Percentiles rank a stretch among this genome's conserved stretches.
phyloP scores from a whole-genome alignment of 768 basidiomycete species.

The Rhodotorula toruloides region DNA sequence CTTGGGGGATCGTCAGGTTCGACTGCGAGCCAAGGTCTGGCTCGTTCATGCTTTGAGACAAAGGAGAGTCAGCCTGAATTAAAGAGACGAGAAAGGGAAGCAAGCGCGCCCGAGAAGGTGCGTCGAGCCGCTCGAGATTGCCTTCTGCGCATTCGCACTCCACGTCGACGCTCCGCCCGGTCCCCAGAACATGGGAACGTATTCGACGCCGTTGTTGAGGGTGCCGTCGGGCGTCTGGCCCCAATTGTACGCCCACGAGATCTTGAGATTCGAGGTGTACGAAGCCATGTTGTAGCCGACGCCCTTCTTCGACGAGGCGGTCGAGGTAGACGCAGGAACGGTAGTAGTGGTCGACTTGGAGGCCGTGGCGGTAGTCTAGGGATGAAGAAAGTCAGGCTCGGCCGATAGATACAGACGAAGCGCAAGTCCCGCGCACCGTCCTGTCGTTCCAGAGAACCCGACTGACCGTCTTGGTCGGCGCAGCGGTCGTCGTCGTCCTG shows the following conservation, averaged over 20 bases:
- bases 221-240: not conserved
- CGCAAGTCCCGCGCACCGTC: no score
- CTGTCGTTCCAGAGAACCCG: no score
- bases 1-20: constrained; percentile 20
- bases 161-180: not conserved
- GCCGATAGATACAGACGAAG: no score
- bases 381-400: no score
- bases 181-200: constrained; percentile 22
- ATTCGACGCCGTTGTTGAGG: constrained; percentile 16
- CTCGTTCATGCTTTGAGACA: constrained; percentile 34
- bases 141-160: constrained; percentile 18
- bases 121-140: constrained; percentile 18
- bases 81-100: no score
- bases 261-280: not conserved
- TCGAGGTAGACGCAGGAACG: not conserved
- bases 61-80: no score
- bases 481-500: not conserved
- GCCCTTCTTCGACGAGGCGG: constrained; percentile 7
- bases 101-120: constrained; percentile 29
- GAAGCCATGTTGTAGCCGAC: not conserved
- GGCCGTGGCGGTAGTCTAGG: not conserved
- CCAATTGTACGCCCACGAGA: constrained; percentile 32
- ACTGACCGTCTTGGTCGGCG: no score
- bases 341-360: not conserved
- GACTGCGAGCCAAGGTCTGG: constrained; percentile 25